These are phyloP conservation scores for Microcyclospora tardicrescens DNA, from an alignment of 2,329 filamentous ascomycete genomes.

Conservation along the genomic window DNA sequence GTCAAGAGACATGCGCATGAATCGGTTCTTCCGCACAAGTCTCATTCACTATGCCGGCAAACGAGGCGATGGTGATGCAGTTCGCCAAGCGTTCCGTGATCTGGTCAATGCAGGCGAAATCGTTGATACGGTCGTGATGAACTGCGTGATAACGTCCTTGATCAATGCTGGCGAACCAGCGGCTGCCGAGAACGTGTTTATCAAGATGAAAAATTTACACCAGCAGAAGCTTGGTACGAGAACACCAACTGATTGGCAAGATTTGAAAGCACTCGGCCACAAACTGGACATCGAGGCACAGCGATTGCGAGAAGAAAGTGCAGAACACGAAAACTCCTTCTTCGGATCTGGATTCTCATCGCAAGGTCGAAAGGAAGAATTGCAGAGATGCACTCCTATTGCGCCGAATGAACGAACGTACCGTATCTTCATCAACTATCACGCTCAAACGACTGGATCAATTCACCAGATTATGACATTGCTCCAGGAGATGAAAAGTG, in stretches of 20 bases:
- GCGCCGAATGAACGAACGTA: slow-evolving; percentile 69
- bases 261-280: slow-evolving; percentile 31
- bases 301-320: slow-evolving; percentile 33
- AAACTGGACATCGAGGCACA: slow-evolving; percentile 34
- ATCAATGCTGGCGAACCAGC: slow-evolving; percentile 61
- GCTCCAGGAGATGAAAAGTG: slow-evolving; percentile 64
- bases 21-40: slow-evolving; percentile 69
- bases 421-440: slow-evolving; percentile 63
- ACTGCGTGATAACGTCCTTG: slow-evolving; percentile 70
- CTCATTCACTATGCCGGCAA: slow-evolving; percentile 77
- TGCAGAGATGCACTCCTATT: slow-evolving; percentile 55
- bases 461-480: slow-evolving; percentile 57
- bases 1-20: slow-evolving; percentile 51
- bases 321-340: slow-evolving; percentile 36
- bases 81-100: slow-evolving; percentile 65
- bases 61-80: slow-evolving; percentile 55
- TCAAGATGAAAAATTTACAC: slow-evolving; percentile 62
- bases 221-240: slow-evolving; percentile 21
- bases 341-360: slow-evolving; percentile 15
- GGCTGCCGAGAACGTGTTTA: slow-evolving; percentile 69
- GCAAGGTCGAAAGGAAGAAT: slow-evolving; percentile 26
- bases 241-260: slow-evolving; percentile 29
- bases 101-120: slow-evolving; percentile 79
- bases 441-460: slow-evolving; percentile 55
- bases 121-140: slow-evolving; percentile 75